Evolutionary conservation across 352 stramenopile species (phyloP).

Genomic region (Blastocystis sp.): DNA sequence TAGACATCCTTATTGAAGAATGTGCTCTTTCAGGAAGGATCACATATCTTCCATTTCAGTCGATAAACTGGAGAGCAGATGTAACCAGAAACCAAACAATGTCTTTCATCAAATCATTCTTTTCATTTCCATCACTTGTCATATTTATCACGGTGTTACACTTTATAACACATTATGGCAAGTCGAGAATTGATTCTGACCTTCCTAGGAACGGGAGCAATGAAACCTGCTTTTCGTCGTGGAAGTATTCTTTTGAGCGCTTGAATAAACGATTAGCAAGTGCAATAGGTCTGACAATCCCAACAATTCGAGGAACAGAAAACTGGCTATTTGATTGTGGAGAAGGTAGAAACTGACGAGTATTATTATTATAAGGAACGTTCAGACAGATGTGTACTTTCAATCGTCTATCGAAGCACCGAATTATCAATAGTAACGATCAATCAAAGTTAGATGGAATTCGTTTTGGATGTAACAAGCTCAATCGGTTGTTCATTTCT

Average conservation of each 20-base stretch:
- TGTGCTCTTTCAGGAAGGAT: no score
- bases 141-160: not conserved
- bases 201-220: slow-evolving; percentile 40
- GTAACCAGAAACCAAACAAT: no score
- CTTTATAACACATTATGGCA: slow-evolving; percentile 29
- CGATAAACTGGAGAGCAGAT: no score
- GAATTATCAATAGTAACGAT: not conserved
- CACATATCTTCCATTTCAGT: no score
- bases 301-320: slow-evolving; percentile 12
- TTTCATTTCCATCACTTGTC: no score
- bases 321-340: slow-evolving; percentile 60
- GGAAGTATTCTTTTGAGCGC: not conserved
- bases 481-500: slow-evolving; percentile 49
- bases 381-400: slow-evolving; percentile 40
- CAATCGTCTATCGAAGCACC: not conserved
- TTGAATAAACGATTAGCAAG: not conserved
- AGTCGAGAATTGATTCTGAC: slow-evolving; percentile 49
- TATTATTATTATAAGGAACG: not conserved
- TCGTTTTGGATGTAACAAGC: slow-evolving; percentile 46
- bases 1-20: no score
- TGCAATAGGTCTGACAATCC: not conserved
- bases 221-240: slow-evolving; percentile 39
- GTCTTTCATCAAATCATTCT: no score
- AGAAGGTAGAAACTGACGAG: not conserved
- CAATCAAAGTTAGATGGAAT: not conserved